A percentile compares a stretch with the other conserved stretches of the same genome.
Conservation (phyloP, 163 green algal genomes). For the Trebouxia gelatinosa region DNA sequence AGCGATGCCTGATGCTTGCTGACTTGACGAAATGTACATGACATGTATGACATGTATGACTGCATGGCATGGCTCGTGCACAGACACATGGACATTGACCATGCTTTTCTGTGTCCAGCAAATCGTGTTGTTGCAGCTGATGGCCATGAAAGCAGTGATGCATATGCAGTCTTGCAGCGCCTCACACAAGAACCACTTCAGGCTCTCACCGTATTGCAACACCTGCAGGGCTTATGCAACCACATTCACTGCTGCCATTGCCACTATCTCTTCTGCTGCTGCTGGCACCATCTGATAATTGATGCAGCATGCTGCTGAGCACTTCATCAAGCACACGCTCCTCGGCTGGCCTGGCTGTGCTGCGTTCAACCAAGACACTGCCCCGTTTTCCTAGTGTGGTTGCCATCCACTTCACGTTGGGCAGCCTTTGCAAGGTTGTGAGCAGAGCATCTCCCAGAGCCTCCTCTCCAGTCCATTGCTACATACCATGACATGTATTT, state of each 20-base stretch:
- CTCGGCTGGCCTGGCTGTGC: not conserved
- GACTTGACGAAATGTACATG: too few relatives aligned
- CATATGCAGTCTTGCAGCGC: too few relatives aligned
- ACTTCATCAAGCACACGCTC: conserved; percentile 18
- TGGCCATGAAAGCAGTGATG: too few relatives aligned
- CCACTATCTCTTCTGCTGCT: not conserved
- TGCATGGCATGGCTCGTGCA: not conserved
- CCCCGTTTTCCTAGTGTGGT: conserved; percentile 64
- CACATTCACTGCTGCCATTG: conserved; percentile 28
- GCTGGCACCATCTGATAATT: not conserved
- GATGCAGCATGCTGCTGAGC: not conserved
- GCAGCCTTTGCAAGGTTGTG: conserved; percentile 53
- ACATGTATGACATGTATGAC: too few relatives aligned
- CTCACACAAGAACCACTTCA: not conserved
- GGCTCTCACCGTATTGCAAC: not conserved
- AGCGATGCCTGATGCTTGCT: too few relatives aligned
- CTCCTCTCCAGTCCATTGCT: conserved; percentile 66
- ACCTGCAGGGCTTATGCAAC: conserved; percentile 26
- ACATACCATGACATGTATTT: not conserved
- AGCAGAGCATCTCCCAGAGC: conserved; percentile 64
- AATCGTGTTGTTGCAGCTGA: not conserved
- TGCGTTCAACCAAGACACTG: conserved; percentile 62
- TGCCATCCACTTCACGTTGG: conserved; percentile 54
- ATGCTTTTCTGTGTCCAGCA: not conserved
- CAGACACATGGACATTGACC: not conserved